Evolutionary conservation across 2,329 filamentous ascomycete species (phyloP).

Genomic region (Diaporthe capsici): DNA sequence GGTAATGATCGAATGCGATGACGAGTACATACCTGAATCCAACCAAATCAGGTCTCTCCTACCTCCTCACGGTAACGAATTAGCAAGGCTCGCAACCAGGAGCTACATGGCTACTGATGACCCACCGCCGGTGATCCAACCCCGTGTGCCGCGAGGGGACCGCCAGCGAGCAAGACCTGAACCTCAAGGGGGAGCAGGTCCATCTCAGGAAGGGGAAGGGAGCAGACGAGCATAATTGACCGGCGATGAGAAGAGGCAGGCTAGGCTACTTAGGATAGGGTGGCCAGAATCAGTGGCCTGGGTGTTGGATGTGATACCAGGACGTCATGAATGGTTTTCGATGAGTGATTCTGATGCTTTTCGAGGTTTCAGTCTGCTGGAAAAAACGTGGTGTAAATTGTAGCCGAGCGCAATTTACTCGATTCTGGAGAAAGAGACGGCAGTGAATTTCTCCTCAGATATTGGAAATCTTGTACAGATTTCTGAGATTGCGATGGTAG

Average conservation of each 20-base stretch:
- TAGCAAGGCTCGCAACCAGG: too few relatives aligned
- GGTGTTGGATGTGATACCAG: neutral
- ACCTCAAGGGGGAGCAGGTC: too few relatives aligned
- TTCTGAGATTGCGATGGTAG: neutral
- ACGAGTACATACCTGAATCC: neutral
- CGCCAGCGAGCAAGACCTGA: too few relatives aligned
- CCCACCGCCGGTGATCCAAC: too few relatives aligned
- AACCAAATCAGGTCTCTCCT: neutral
- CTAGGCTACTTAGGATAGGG: neutral
- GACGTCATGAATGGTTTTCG: neutral
- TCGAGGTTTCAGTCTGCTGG: neutral
- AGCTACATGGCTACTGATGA: too few relatives aligned
- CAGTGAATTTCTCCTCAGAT: neutral
- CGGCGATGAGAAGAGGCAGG: neutral
- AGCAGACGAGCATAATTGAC: neutral
- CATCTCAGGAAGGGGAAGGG: too few relatives aligned
- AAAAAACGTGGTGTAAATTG: neutral
- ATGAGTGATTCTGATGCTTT: neutral
- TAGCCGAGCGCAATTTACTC: neutral
- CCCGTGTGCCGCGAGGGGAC: too few relatives aligned
- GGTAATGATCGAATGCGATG: neutral
- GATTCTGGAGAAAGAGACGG: too few relatives aligned
- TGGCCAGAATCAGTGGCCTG: neutral
- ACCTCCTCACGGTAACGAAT: too few relatives aligned
- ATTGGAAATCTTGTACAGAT: neutral